A percentile compares a stretch with the other conserved stretches of the same genome.
Evolutionary conservation across 768 basidiomycete species (phyloP).

Genomic region (Xerocomellus amylosporus): DNA sequence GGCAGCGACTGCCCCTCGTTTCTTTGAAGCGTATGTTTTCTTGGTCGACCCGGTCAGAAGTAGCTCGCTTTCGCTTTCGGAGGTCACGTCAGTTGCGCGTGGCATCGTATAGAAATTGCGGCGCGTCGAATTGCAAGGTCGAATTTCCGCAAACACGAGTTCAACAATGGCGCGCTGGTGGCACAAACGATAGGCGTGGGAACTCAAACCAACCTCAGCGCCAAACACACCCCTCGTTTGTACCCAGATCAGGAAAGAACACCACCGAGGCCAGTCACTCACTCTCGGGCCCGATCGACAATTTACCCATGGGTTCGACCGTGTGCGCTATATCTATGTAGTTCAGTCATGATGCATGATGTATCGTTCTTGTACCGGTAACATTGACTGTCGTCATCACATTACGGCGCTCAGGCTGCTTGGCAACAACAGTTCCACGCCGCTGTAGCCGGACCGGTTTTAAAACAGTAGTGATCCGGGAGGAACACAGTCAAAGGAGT

Average conservation of each 20-base stretch:
- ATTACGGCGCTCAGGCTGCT: neutral
- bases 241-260: constrained; percentile 4
- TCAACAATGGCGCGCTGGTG: constrained; percentile 24
- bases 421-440: constrained; percentile 2
- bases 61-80: constrained; percentile 27
- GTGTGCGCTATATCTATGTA: neutral
- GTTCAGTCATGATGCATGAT: neutral
- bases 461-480: neutral
- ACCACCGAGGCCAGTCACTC: constrained; percentile 7
- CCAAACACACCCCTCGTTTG: neutral
- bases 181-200: constrained; percentile 15
- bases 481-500: neutral
- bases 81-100: constrained; percentile 17
- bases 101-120: constrained; percentile 20
- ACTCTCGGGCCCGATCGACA: neutral
- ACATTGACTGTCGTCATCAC: neutral
- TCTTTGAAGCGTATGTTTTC: constrained; percentile 32
- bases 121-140: constrained; percentile 17
- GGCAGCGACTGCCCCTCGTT: constrained; percentile 22
- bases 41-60: constrained; percentile 22
- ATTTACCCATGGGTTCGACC: neutral
- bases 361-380: neutral
- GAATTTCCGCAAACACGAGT: constrained; percentile 7
- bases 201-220: constrained; percentile 15
- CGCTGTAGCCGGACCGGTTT: too few relatives aligned